phyloP scores from a whole-genome alignment of 768 basidiomycete genomes.

The Termitomyces sp. region DNA sequence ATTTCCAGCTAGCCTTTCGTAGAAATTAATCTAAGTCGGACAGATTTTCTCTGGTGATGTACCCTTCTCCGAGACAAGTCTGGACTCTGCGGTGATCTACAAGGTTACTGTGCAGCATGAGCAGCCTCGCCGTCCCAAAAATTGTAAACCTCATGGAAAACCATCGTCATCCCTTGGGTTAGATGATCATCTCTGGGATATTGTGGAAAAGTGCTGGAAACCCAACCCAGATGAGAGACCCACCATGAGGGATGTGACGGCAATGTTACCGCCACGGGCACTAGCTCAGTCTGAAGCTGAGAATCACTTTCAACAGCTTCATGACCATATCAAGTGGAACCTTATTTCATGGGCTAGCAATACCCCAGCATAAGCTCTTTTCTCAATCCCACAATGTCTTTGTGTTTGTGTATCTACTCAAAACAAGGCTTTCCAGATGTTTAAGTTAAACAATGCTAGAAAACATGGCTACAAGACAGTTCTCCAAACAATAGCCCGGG shows the following conservation, averaged over 20 bases:
- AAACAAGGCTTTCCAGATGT: background rate
- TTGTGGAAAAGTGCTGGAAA: conserved; percentile 22
- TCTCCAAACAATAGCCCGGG: background rate
- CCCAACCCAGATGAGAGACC: conserved; percentile 20
- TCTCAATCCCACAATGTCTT: too few species aligned
- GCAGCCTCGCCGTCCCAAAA: conserved; percentile 7
- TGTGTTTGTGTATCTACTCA: background rate
- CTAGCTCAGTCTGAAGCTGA: background rate
- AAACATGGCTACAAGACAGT: background rate
- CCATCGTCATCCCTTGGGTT: conserved; percentile 14
- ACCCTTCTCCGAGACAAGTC: conserved; percentile 17
- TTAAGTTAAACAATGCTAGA: too few species aligned
- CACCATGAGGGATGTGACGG: conserved; percentile 14
- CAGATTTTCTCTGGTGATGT: conserved; percentile 22
- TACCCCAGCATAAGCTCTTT: background rate
- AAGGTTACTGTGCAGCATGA: conserved; percentile 7
- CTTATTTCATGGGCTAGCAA: conserved; percentile 5
- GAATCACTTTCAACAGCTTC: background rate
- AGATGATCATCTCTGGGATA: conserved; percentile 24
- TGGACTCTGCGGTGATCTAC: conserved; percentile 13
- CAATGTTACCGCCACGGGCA: conserved; percentile 4
- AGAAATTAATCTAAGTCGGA: background rate
- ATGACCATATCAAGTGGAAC: background rate
- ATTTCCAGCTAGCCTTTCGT: background rate
- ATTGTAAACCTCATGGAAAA: conserved; percentile 14